Conservation (phyloP, 2,329 filamentous ascomycete genomes). For the Amylocarpus encephaloides region DNA sequence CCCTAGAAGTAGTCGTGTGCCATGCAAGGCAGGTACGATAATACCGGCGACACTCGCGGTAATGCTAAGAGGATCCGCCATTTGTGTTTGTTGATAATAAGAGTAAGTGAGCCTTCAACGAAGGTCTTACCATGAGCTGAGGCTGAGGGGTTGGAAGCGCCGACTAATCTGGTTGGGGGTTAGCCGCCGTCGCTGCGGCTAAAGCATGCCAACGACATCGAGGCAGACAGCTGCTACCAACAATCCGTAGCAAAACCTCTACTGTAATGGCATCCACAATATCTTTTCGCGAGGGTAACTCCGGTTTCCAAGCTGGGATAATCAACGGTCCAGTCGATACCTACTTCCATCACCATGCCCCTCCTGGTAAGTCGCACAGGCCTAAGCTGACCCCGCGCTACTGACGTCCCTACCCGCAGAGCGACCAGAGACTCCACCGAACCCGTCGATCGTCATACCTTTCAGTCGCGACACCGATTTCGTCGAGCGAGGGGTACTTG, state of each 20-base stretch:
- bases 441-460: conserved; percentile 18
- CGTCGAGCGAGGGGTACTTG: conserved; percentile 18
- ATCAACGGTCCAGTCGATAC: conserved; percentile 20
- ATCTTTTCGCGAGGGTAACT: conserved; percentile 17
- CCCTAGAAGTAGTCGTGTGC: conserved; percentile 28
- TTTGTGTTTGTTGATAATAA: conserved; percentile 6
- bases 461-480: conserved; percentile 21
- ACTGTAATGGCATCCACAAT: conserved; percentile 17
- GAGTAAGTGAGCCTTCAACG: conserved; percentile 1
- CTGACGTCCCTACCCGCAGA: conserved; percentile 15
- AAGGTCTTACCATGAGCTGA: neutral
- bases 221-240: neutral
- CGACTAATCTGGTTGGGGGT: conserved; percentile 12
- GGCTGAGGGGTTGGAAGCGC: conserved; percentile 10
- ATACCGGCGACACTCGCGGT: conserved; percentile 30
- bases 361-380: conserved; percentile 19
- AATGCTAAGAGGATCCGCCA: conserved; percentile 30
- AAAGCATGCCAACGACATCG: conserved; percentile 1
- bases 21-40: conserved; percentile 29
- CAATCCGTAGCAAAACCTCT: conserved; percentile 14
- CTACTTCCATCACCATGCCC: conserved; percentile 18
- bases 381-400: conserved; percentile 19
- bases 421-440: conserved; percentile 20
- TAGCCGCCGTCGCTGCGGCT: conserved; percentile 13
- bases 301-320: conserved; percentile 18